Conservation (phyloP, 306 rosid species). For the Bauhinia variegata region DNA sequence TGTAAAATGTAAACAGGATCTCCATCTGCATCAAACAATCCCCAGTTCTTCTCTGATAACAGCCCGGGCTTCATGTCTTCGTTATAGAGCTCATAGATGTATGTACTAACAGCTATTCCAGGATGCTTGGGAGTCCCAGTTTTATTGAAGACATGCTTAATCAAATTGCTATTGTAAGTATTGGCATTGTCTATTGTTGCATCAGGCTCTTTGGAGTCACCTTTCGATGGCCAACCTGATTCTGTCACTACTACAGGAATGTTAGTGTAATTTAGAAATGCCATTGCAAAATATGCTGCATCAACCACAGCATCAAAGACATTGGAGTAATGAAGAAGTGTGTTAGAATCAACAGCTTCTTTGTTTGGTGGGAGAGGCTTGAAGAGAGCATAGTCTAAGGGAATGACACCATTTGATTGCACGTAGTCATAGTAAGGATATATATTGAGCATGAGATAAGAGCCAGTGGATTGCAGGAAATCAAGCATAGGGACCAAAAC, state of each 20-base stretch:
- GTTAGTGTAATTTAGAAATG: conserved; percentile 70
- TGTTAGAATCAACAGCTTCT: conserved; percentile 87
- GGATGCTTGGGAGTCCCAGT: conserved; percentile 86
- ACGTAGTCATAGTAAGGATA: conserved; percentile 88
- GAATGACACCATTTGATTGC: conserved; percentile 78
- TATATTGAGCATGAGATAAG: conserved; percentile 74
- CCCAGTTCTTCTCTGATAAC: conserved; percentile 81
- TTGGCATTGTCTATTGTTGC: conserved; percentile 83
- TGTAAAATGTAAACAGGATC: conserved; percentile 65
- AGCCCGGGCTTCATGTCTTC: conserved; percentile 71
- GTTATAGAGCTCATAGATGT: conserved; percentile 79
- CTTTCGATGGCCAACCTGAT: conserved; percentile 88
- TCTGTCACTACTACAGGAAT: conserved; percentile 76
- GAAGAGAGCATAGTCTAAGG: conserved; percentile 79
- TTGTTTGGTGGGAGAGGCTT: conserved; percentile 71
- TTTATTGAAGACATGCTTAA: conserved; percentile 70
- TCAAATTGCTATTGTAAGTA: conserved; percentile 82
- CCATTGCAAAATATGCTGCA: conserved; percentile 79
- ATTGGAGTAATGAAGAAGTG: conserved; percentile 78
- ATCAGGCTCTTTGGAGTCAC: conserved; percentile 67
- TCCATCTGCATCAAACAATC: conserved; percentile 68
- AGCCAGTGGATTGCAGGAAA: conserved; percentile 72
- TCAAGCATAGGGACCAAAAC: conserved; percentile 75
- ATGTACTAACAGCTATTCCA: conserved; percentile 70
- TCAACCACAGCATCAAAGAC: conserved; percentile 87